A percentile compares a stretch with the other conserved stretches of the same genome.
phyloP scores from a whole-genome alignment of 129 eudicot genomes.

The Artemisia argyi region DNA sequence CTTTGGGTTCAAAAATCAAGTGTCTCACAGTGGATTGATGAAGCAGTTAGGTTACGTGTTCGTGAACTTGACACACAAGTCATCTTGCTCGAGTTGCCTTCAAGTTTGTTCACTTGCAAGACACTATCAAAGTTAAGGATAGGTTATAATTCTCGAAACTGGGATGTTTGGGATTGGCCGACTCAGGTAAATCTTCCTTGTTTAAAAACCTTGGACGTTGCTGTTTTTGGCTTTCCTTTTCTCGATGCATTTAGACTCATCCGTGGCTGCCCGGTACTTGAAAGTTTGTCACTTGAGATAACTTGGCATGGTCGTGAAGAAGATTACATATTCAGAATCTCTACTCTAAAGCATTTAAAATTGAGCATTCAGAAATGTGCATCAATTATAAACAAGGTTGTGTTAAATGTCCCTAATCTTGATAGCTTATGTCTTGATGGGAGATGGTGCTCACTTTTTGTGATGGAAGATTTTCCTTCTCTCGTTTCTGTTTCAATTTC shows the following conservation, averaged over 20 bases:
- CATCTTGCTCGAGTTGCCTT: not conserved
- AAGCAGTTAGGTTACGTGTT: conserved; percentile 8
- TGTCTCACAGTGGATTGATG: conserved; percentile 18
- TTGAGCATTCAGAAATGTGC: not conserved
- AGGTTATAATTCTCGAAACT: not conserved
- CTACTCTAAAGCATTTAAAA: conserved; percentile 14
- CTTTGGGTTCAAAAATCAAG: not conserved
- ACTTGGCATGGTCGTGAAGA: not conserved
- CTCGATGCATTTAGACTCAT: not conserved
- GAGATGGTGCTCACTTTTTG: not conserved
- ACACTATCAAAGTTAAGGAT: not conserved
- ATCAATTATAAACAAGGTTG: not conserved
- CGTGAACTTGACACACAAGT: not conserved
- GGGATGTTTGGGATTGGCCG: not conserved
- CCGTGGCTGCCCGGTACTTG: conserved; percentile 9
- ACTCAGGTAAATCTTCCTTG: not conserved
- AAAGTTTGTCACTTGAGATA: conserved; percentile 1
- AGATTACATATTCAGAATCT: not conserved
- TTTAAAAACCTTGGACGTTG: conserved; percentile 1
- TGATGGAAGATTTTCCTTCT: conserved; percentile 11
- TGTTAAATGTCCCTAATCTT: conserved; percentile 20
- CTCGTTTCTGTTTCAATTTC: not conserved
- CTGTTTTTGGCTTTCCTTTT: not conserved
- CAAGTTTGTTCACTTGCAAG: conserved; percentile 12
- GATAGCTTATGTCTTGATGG: conserved; percentile 4